phyloP scores from a whole-genome alignment of 768 basidiomycete species.

The Termitomyces sp. region DNA sequence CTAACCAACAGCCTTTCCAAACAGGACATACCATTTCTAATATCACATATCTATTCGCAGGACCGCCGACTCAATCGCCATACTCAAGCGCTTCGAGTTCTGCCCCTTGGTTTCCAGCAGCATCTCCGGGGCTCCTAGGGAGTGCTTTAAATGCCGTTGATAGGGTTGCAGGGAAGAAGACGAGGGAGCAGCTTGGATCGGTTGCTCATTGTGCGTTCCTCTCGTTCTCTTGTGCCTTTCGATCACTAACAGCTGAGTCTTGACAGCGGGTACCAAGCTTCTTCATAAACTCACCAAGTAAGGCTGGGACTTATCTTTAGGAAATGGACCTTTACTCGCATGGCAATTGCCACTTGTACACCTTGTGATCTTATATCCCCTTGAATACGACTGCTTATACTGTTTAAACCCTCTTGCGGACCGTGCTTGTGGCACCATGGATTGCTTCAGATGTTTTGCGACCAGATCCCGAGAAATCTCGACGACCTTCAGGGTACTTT shows the following conservation, averaged over 20 bases:
- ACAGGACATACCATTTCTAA: constrained; percentile 8
- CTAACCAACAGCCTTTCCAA: constrained; percentile 3
- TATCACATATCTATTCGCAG: constrained; percentile 18
- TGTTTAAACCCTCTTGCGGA: background rate
- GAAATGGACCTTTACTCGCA: background rate
- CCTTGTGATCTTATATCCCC: background rate
- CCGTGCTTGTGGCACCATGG: background rate
- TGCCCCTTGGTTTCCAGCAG: constrained; percentile 27
- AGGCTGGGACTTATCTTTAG: background rate
- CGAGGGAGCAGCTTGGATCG: constrained; percentile 48
- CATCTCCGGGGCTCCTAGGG: constrained; percentile 33
- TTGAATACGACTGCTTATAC: background rate
- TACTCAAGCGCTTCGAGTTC: constrained; percentile 23
- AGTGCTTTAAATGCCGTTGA: constrained; percentile 53
- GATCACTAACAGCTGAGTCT: constrained; percentile 14
- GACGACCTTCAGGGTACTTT: constrained; percentile 4
- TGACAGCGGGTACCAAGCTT: constrained; percentile 35
- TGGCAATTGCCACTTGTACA: background rate
- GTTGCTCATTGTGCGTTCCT: constrained; percentile 52
- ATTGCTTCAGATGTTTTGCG: background rate
- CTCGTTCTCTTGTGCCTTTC: constrained; percentile 8
- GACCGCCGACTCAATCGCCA: constrained; percentile 23
- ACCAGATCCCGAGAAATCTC: background rate
- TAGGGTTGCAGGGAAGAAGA: constrained; percentile 52
- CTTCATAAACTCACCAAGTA: constrained; percentile 29